phyloP scores from a whole-genome alignment of 768 basidiomycete species.

The Calvatia gigantea region DNA sequence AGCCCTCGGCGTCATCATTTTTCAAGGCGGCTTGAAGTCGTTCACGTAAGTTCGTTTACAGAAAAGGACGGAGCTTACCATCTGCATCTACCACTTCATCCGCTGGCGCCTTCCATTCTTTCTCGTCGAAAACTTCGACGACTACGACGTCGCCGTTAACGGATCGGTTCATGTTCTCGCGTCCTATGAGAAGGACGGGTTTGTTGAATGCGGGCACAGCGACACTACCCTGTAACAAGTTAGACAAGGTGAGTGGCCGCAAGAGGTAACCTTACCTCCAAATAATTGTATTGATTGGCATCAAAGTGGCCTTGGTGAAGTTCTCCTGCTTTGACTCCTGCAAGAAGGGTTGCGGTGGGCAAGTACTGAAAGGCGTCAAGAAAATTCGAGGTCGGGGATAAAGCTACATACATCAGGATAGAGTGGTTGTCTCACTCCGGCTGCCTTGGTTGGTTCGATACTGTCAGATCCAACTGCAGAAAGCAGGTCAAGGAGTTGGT shows the following conservation, averaged over 20 bases:
- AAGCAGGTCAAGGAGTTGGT: constrained; percentile 76
- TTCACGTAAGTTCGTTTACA: constrained; percentile 1
- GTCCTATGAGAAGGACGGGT: constrained; percentile 79
- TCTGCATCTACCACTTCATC: constrained; percentile 96
- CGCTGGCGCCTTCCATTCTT: constrained; percentile 88
- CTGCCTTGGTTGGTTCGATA: constrained; percentile 59
- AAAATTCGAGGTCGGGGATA: background rate
- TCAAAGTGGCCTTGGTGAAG: constrained; percentile 94
- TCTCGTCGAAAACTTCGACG: constrained; percentile 81
- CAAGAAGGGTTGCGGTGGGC: constrained; percentile 61
- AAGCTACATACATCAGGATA: constrained; percentile 70
- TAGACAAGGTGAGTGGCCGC: background rate
- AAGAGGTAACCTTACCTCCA: constrained; percentile 42
- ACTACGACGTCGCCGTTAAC: constrained; percentile 93
- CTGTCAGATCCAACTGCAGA: constrained; percentile 62
- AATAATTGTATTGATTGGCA: constrained; percentile 92
- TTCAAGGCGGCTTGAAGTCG: constrained; percentile 61
- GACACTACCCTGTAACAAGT: constrained; percentile 58
- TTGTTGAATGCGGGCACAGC: constrained; percentile 69
- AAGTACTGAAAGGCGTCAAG: constrained; percentile 60
- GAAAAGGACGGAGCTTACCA: constrained; percentile 37
- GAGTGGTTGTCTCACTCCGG: constrained; percentile 49
- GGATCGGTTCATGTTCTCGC: constrained; percentile 94
- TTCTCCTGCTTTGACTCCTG: constrained; percentile 81
- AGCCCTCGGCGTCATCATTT: constrained; percentile 84